These are phyloP conservation scores for Coemansia sp. DNA, from an alignment of 192 early-diverging fungal species.

Conservation along the genomic window DNA sequence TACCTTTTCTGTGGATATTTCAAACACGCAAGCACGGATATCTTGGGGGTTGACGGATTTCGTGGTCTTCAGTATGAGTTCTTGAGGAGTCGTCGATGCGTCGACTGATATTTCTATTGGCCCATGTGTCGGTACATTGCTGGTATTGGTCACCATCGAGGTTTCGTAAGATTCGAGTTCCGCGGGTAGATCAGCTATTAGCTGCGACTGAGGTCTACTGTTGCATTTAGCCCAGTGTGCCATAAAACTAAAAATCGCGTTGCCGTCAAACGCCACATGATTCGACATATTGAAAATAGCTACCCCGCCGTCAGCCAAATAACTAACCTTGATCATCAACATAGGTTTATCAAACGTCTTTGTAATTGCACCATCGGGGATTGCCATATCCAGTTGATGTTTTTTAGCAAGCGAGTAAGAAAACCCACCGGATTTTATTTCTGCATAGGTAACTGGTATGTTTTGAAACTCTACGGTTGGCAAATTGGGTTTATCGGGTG, in stretches of 20 bases:
- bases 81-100: constrained; percentile 16
- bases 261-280: constrained; percentile 51
- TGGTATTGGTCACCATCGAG: constrained; percentile 2
- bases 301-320: constrained; percentile 34
- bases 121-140: neutral
- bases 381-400: constrained; percentile 21
- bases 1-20: constrained; percentile 7
- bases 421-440: constrained; percentile 17
- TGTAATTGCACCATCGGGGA: constrained; percentile 30
- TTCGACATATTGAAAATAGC: constrained; percentile 38
- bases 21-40: constrained; percentile 28
- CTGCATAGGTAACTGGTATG: constrained; percentile 5
- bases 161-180: constrained; percentile 16
- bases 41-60: constrained; percentile 5
- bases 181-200: constrained; percentile 5
- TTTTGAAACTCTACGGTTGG: constrained; percentile 36
- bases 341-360: constrained; percentile 18
- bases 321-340: constrained; percentile 46
- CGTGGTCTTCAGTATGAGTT: constrained; percentile 13
- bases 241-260: constrained; percentile 43
- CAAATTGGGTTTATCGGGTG: constrained; percentile 15
- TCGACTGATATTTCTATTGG: constrained; percentile 37
- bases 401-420: constrained; percentile 22
- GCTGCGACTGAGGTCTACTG: neutral
- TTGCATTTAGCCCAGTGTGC: constrained; percentile 44